These are phyloP conservation scores for Taphrina pruni DNA, from an alignment of 1,139 yeast species.

Conservation along the genomic window DNA sequence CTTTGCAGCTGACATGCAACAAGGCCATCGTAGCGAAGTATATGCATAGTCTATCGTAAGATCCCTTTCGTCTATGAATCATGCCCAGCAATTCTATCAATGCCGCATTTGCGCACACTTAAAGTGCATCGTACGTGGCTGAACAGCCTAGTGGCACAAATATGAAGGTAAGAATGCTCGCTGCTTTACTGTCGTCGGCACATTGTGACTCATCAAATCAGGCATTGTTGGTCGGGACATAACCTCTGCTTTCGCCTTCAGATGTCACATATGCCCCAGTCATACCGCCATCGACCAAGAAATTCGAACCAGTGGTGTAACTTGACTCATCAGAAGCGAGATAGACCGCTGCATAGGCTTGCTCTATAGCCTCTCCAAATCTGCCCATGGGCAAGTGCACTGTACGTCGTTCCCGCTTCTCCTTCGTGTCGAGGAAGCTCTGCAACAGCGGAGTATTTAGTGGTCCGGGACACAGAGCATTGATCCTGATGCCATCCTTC, in stretches of 20 bases:
- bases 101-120: not conserved
- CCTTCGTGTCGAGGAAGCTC: conserved; percentile 57
- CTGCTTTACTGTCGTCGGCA: not conserved
- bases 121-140: too few species aligned
- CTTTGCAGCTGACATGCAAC: not conserved
- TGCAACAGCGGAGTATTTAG: conserved; percentile 63
- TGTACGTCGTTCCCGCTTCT: conserved; percentile 53
- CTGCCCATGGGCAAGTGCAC: conserved; percentile 58
- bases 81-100: not conserved
- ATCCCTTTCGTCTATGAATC: not conserved
- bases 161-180: not conserved
- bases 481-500: conserved; percentile 69
- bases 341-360: conserved; percentile 81
- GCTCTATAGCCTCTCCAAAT: conserved; percentile 67
- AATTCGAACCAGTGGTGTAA: conserved; percentile 81
- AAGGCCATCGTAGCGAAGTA: not conserved
- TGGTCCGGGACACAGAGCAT: conserved; percentile 73
- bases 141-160: too few species aligned
- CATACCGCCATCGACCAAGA: conserved; percentile 82
- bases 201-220: not conserved
- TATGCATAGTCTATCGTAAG: not conserved
- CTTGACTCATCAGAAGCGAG: conserved; percentile 79
- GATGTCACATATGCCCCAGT: conserved; percentile 39
- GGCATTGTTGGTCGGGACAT: conserved; percentile 35
- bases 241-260: conserved; percentile 21